These are phyloP conservation scores for Chlorella sp. DNA, from an alignment of 139 green algal species.

Conservation along the genomic window DNA sequence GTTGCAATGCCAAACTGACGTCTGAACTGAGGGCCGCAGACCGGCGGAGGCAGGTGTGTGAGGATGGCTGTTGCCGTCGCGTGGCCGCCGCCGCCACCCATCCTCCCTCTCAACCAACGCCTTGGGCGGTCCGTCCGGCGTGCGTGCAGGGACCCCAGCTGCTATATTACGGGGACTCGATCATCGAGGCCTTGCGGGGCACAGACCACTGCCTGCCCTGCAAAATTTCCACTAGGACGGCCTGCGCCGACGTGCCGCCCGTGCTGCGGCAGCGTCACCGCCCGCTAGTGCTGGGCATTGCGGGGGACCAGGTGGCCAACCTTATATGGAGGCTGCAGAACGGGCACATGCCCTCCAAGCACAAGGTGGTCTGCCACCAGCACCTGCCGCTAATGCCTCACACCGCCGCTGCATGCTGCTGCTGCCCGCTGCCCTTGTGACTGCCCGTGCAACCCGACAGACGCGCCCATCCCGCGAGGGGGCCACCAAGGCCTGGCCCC, in stretches of 20 bases:
- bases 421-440: neutral
- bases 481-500: too few species aligned
- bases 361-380: slow-evolving; percentile 26
- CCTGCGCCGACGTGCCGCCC: neutral
- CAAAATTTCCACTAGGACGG: neutral
- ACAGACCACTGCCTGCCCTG: slow-evolving; percentile 5
- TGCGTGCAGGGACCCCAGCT: neutral
- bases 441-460: too few species aligned
- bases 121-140: too few species aligned
- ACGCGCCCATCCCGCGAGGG: too few species aligned
- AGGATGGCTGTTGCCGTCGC: too few species aligned
- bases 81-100: neutral
- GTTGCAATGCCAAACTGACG: neutral
- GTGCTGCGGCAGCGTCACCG: neutral
- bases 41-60: neutral
- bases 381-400: too few species aligned
- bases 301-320: slow-evolving; percentile 54
- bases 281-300: slow-evolving; percentile 28
- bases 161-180: neutral
- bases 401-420: too few species aligned
- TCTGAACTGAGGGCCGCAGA: neutral
- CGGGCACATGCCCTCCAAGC: slow-evolving; percentile 28
- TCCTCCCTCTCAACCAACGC: neutral
- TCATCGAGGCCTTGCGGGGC: neutral
- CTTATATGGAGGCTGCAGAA: slow-evolving; percentile 55